Conservation (phyloP, 306 rosid genomes). For the Fragaria vesca region DNA sequence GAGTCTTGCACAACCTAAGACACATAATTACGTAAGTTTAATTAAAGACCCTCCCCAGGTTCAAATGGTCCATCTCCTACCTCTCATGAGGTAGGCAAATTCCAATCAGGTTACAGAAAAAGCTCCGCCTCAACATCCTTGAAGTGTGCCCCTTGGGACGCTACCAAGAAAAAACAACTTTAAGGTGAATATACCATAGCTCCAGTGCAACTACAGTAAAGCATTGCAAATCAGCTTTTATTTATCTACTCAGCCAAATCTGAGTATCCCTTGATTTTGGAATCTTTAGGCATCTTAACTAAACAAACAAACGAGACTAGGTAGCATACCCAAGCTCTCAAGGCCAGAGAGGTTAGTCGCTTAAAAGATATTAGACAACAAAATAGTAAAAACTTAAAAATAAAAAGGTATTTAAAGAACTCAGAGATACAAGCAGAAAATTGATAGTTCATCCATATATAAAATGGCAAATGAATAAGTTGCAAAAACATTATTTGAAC, state of each 20-base stretch:
- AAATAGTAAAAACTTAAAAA: too few relatives aligned
- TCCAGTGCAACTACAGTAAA: constrained; percentile 39
- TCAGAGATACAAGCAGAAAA: not conserved
- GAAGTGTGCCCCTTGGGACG: constrained; percentile 66
- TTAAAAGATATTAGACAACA: too few relatives aligned
- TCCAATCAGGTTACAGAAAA: constrained; percentile 69
- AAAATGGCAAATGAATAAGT: not conserved
- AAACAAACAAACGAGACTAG: not conserved
- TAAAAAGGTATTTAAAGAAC: not conserved
- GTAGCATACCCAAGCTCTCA: not conserved
- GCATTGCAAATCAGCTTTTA: not conserved
- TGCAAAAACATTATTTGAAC: not conserved
- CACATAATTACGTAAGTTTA: not conserved
- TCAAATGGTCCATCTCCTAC: constrained; percentile 61
- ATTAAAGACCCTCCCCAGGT: constrained; percentile 47
- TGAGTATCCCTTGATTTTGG: not conserved
- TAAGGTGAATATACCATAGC: constrained; percentile 49
- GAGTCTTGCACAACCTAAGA: constrained; percentile 27
- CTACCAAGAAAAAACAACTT: constrained; percentile 77
- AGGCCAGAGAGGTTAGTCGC: not conserved
- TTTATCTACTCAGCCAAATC: not conserved
- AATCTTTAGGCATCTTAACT: not conserved
- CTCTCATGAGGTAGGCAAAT: constrained; percentile 82
- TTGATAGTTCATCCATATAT: not conserved
- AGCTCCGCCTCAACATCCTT: constrained; percentile 61